Percentiles rank a stretch among this genome's conserved stretches.
These are phyloP conservation scores for Aspergillus awamori DNA, from an alignment of 2,329 filamentous ascomycete genomes.

Conservation along the genomic window DNA sequence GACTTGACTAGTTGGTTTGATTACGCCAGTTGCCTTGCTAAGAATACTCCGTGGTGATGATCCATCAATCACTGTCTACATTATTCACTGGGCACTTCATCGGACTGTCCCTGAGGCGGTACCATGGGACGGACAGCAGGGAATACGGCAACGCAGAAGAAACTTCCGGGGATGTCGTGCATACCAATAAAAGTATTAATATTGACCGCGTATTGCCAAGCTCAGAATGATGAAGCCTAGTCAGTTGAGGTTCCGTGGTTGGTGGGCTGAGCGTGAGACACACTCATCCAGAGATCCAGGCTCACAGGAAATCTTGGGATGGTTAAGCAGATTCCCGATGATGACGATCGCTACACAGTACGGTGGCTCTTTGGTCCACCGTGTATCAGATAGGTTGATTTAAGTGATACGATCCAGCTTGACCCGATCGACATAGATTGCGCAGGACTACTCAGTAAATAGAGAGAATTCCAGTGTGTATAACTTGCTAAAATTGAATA, in stretches of 20 bases:
- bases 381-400: conserved; percentile 8
- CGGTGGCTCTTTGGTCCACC: background rate
- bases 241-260: background rate
- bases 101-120: background rate
- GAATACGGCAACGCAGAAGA: background rate
- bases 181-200: background rate
- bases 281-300: background rate
- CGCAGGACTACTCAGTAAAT: no score
- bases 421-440: no score
- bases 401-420: no score
- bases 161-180: background rate
- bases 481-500: no score
- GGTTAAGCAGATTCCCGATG: background rate
- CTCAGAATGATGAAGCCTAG: conserved; percentile 15
- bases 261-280: background rate
- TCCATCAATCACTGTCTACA: background rate
- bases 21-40: background rate
- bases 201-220: conserved; percentile 10
- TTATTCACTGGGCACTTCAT: no score
- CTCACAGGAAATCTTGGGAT: background rate
- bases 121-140: background rate
- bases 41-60: background rate
- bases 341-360: background rate
- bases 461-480: no score
- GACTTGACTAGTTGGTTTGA: background rate